A percentile compares a stretch with the other conserved stretches of the same genome.
phyloP scores from a whole-genome alignment of 441 rosid genomes.

The Arabidopsis lyrata region DNA sequence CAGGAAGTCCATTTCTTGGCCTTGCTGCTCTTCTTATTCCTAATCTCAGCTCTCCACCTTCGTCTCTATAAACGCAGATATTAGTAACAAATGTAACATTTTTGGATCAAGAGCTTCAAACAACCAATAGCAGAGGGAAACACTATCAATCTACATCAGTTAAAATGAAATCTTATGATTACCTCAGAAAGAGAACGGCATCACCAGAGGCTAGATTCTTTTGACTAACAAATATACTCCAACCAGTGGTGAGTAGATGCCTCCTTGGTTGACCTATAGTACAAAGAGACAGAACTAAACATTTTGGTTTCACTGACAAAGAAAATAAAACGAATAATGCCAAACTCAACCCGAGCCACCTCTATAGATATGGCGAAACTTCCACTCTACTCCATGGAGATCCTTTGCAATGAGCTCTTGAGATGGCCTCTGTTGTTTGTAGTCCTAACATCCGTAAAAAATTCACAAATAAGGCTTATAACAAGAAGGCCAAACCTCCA shows the following conservation, averaged over 20 bases:
- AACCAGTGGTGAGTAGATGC: constrained; percentile 96
- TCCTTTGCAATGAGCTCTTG: constrained; percentile 96
- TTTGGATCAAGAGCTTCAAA: constrained; percentile 6
- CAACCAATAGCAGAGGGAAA: constrained; percentile 10
- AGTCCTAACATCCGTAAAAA: constrained; percentile 62
- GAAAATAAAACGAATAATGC: constrained; percentile 9
- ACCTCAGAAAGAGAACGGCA: constrained; percentile 93
- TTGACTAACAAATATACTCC: constrained; percentile 94
- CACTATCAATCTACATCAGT: neutral
- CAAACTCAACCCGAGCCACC: constrained; percentile 52
- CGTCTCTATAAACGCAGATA: constrained; percentile 59
- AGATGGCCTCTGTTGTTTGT: constrained; percentile 89
- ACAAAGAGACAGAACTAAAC: constrained; percentile 25
- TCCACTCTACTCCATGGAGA: constrained; percentile 94
- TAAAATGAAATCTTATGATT: constrained; percentile 27
- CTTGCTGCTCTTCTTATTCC: constrained; percentile 84
- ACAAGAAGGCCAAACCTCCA: constrained; percentile 27
- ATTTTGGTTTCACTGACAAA: neutral
- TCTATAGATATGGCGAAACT: constrained; percentile 92
- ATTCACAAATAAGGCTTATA: constrained; percentile 10
- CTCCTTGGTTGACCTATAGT: constrained; percentile 94
- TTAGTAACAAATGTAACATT: constrained; percentile 4
- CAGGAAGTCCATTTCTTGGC: constrained; percentile 79
- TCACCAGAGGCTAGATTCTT: constrained; percentile 94
- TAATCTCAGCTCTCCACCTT: constrained; percentile 81